These are phyloP conservation scores for Fusarium papillatum DNA, from an alignment of 2,329 filamentous ascomycete genomes.

Conservation along the genomic window DNA sequence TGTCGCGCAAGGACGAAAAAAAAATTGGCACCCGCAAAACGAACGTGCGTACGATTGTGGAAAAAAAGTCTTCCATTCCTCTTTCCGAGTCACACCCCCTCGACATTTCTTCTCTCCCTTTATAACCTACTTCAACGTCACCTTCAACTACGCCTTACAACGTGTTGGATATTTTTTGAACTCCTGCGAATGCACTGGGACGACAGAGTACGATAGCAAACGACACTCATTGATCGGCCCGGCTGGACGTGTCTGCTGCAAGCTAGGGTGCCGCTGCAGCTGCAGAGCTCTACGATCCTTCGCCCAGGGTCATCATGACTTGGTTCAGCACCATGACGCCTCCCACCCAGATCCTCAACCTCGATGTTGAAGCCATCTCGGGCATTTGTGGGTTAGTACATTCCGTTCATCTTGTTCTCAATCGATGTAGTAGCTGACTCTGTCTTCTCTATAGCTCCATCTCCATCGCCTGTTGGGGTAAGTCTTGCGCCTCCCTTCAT, in stretches of 20 bases:
- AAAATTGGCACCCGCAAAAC: slow-evolving; percentile 14
- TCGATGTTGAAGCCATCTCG: slow-evolving; percentile 92
- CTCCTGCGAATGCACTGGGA: slow-evolving; percentile 22
- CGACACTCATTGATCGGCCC: not conserved
- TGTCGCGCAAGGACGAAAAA: slow-evolving; percentile 18
- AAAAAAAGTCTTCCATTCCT: slow-evolving; percentile 40
- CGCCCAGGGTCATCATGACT: slow-evolving; percentile 33
- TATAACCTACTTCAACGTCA: slow-evolving; percentile 17
- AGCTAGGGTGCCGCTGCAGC: slow-evolving; percentile 19
- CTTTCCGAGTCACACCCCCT: slow-evolving; percentile 20
- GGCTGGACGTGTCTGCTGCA: slow-evolving; percentile 9
- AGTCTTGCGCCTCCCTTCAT: slow-evolving; percentile 23
- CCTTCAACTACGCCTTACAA: slow-evolving; percentile 1
- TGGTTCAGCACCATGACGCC: slow-evolving; percentile 60
- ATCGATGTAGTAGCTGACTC: slow-evolving; percentile 19
- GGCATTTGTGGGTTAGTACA: slow-evolving; percentile 84
- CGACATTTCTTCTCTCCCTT: slow-evolving; percentile 30
- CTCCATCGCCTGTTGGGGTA: slow-evolving; percentile 92
- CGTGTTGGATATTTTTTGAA: not conserved
- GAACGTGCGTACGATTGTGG: slow-evolving; percentile 16
- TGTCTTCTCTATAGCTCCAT: slow-evolving; percentile 74
- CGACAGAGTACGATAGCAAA: slow-evolving; percentile 3
- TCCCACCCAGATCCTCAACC: slow-evolving; percentile 70
- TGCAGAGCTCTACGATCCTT: slow-evolving; percentile 24
- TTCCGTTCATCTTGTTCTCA: slow-evolving; percentile 44